Conservation (phyloP, 2,329 filamentous ascomycete species). For the Ilyonectria sp. region DNA sequence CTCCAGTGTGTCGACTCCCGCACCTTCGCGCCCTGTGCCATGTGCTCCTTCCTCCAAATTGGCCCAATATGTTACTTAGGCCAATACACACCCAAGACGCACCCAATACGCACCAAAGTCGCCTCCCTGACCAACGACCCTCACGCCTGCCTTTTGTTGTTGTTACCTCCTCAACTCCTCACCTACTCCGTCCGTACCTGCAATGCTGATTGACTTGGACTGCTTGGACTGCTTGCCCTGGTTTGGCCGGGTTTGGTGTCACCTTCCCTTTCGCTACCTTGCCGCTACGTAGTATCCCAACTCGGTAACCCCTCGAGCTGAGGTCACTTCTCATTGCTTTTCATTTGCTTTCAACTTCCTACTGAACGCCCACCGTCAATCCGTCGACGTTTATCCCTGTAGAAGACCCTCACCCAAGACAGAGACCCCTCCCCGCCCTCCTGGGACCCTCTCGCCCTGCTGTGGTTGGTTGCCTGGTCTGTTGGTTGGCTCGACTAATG, state of each 20-base stretch:
- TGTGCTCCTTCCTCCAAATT: conserved; percentile 8
- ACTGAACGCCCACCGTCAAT: conserved; percentile 7
- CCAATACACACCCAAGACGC: background rate
- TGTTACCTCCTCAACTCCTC: background rate
- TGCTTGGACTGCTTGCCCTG: background rate
- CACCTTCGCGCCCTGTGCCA: no score
- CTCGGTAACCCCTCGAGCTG: background rate
- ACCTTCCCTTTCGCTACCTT: conserved; percentile 15
- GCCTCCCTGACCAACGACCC: background rate
- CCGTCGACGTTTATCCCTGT: conserved; percentile 21
- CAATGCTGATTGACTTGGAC: conserved; percentile 3
- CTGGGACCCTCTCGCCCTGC: conserved; percentile 24
- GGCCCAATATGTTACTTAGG: conserved; percentile 6
- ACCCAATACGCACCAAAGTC: background rate
- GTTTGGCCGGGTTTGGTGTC: conserved; percentile 20
- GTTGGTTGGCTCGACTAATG: conserved; percentile 18
- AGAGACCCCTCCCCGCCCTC: conserved; percentile 14
- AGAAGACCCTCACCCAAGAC: conserved; percentile 22
- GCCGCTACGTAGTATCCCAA: background rate
- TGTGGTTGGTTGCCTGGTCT: conserved; percentile 38
- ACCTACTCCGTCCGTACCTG: conserved; percentile 1
- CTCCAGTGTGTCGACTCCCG: conserved; percentile 1
- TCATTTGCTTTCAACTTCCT: background rate
- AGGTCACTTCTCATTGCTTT: background rate
- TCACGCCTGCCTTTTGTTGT: background rate